These are phyloP conservation scores for Podospora pseudocomata DNA, from an alignment of 495 filamentous ascomycete genomes.

Conservation along the genomic window DNA sequence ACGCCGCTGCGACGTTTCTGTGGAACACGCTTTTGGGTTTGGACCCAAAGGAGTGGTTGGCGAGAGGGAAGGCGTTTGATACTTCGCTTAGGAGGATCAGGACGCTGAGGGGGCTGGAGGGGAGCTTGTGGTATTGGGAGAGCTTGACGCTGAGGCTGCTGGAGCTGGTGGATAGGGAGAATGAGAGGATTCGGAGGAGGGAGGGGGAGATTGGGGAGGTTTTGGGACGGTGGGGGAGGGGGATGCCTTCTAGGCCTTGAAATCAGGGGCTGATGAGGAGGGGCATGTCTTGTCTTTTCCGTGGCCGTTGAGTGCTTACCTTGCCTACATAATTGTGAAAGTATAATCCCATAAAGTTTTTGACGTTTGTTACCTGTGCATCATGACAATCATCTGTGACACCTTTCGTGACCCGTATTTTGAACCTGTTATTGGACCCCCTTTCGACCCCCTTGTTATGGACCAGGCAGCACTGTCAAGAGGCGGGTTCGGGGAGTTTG, in stretches of 20 bases:
- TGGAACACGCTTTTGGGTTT: slow-evolving; percentile 10
- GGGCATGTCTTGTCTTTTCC: too few species aligned
- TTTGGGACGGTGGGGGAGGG: slow-evolving; percentile 6
- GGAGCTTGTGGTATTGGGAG: slow-evolving; percentile 9
- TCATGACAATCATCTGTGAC: neutral
- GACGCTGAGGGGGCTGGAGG: slow-evolving; percentile 13
- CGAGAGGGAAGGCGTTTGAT: slow-evolving; percentile 5
- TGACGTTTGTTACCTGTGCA: neutral
- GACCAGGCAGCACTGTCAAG: neutral
- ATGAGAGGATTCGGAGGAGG: neutral
- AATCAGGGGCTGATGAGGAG: neutral
- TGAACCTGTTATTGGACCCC: too few species aligned
- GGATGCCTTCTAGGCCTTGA: slow-evolving; percentile 1
- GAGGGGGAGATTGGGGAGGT: slow-evolving; percentile 1
- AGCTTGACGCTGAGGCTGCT: slow-evolving; percentile 2
- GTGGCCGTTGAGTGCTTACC: neutral
- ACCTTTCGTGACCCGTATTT: too few species aligned
- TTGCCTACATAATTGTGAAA: too few species aligned
- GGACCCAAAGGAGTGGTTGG: slow-evolving; percentile 4
- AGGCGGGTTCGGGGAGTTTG: neutral
- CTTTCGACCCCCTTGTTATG: neutral
- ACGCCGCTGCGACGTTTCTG: neutral
- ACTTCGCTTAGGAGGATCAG: neutral
- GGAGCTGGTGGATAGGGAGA: slow-evolving; percentile 4
- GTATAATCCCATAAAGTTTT: neutral